Percentiles rank a stretch among this genome's conserved stretches.
These are phyloP conservation scores for Ploettnerulaceae sp. DNA, from an alignment of 2,329 filamentous ascomycete species.

Conservation along the genomic window DNA sequence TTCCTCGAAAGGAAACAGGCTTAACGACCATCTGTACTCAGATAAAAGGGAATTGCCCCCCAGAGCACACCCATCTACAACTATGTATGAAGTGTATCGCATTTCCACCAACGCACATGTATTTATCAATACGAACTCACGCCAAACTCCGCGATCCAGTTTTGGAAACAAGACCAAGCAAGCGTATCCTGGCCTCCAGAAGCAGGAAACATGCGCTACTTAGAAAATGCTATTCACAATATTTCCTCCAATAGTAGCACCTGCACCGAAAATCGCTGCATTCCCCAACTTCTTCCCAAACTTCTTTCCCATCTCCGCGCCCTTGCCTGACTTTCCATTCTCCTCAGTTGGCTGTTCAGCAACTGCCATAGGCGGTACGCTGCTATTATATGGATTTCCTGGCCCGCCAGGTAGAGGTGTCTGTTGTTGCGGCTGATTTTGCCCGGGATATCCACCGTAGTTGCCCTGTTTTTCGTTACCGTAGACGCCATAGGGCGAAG, in stretches of 20 bases:
- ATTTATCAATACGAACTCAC: too few species aligned
- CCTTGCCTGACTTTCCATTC: slow-evolving; percentile 42
- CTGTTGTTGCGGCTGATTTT: slow-evolving; percentile 25
- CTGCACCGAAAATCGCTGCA: slow-evolving; percentile 83
- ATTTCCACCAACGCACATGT: too few species aligned
- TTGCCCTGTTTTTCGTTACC: slow-evolving; percentile 13
- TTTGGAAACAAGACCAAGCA: not conserved
- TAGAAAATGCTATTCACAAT: slow-evolving; percentile 90
- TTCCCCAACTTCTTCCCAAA: slow-evolving; percentile 91
- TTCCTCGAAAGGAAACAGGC: too few species aligned
- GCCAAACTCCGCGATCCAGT: too few species aligned
- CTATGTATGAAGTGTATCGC: too few species aligned
- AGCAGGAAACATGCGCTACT: not conserved
- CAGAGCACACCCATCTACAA: too few species aligned
- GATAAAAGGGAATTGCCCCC: too few species aligned
- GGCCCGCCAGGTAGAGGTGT: slow-evolving; percentile 40
- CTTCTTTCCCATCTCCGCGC: slow-evolving; percentile 76
- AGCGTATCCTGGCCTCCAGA: not conserved
- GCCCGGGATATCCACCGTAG: slow-evolving; percentile 25
- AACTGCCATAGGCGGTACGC: slow-evolving; percentile 71
- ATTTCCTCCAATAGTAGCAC: slow-evolving; percentile 84
- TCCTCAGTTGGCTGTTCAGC: slow-evolving; percentile 46
- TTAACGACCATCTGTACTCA: too few species aligned
- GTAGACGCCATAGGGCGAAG: slow-evolving; percentile 35
- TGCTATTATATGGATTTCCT: slow-evolving; percentile 60